Evolutionary conservation across 345 rosid genomes (phyloP).

Genomic region (Arabis alpina): DNA sequence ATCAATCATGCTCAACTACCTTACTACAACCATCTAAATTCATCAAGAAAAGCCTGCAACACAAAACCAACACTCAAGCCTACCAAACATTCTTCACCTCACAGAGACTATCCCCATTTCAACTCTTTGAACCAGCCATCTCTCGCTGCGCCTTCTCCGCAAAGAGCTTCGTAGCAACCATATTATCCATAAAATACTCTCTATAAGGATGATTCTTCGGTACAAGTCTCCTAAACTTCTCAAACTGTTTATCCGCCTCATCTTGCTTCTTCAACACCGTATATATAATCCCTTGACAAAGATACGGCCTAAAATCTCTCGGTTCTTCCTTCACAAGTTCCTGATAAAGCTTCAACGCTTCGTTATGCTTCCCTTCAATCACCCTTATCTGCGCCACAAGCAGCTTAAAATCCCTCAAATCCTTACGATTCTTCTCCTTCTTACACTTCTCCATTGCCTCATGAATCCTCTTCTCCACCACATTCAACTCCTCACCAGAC

Average conservation of each 20-base stretch:
- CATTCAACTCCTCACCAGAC: constrained; percentile 51
- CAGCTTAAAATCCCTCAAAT: constrained; percentile 78
- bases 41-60: constrained; percentile 11
- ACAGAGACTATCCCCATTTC: constrained; percentile 10
- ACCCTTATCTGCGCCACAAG: constrained; percentile 78
- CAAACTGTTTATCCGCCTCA: constrained; percentile 86
- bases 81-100: constrained; percentile 18
- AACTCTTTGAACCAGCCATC: constrained; percentile 45
- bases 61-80: constrained; percentile 11
- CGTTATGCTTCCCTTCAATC: constrained; percentile 63
- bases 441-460: constrained; percentile 74
- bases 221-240: constrained; percentile 77
- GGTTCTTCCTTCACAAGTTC: constrained; percentile 90
- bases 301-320: constrained; percentile 86
- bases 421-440: constrained; percentile 67
- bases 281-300: constrained; percentile 88
- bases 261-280: constrained; percentile 72
- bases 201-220: constrained; percentile 86
- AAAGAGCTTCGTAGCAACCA: constrained; percentile 69
- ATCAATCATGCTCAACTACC: constrained; percentile 23
- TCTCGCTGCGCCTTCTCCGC: constrained; percentile 63
- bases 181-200: constrained; percentile 76
- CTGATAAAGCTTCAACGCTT: constrained; percentile 80
- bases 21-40: constrained; percentile 31
- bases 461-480: constrained; percentile 60